These are phyloP conservation scores for Babesia divergens DNA, from an alignment of 169 alveolate species.

Conservation along the genomic window DNA sequence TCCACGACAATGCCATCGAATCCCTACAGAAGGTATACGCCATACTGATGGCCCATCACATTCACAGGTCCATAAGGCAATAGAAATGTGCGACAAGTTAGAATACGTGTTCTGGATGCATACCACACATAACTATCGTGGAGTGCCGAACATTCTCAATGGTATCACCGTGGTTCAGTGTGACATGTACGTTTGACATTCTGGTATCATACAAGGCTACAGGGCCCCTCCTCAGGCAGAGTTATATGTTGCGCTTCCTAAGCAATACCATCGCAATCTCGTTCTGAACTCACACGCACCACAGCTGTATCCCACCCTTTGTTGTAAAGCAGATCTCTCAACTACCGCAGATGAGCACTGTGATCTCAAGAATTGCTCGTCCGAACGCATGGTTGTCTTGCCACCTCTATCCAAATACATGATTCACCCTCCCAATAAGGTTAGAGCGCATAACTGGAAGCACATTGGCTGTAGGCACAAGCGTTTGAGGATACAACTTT, in stretches of 20 bases:
- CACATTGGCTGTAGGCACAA: neutral
- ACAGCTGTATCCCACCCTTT: slow-evolving; percentile 1
- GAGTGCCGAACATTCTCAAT: neutral
- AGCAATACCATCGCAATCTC: neutral
- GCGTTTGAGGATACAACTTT: neutral
- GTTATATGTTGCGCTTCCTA: neutral
- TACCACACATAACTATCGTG: neutral
- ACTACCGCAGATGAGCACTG: neutral
- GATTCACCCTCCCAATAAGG: slow-evolving; percentile 22
- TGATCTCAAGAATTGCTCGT: neutral
- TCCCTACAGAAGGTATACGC: neutral
- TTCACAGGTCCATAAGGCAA: neutral
- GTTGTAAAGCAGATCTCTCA: too few relatives aligned
- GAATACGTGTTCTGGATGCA: neutral
- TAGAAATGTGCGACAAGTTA: neutral
- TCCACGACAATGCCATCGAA: slow-evolving; percentile 24
- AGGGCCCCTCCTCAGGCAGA: neutral
- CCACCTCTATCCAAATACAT: slow-evolving; percentile 16
- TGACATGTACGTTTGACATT: neutral
- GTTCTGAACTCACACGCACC: neutral
- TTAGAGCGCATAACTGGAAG: neutral
- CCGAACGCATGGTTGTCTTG: neutral
- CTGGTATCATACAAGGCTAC: neutral
- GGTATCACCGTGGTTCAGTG: neutral
- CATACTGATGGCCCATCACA: neutral